Percentiles rank a stretch among this genome's conserved stretches.
These are phyloP conservation scores for Xylariaceae sp. DNA, from an alignment of 2,329 filamentous ascomycete genomes.

Conservation along the genomic window DNA sequence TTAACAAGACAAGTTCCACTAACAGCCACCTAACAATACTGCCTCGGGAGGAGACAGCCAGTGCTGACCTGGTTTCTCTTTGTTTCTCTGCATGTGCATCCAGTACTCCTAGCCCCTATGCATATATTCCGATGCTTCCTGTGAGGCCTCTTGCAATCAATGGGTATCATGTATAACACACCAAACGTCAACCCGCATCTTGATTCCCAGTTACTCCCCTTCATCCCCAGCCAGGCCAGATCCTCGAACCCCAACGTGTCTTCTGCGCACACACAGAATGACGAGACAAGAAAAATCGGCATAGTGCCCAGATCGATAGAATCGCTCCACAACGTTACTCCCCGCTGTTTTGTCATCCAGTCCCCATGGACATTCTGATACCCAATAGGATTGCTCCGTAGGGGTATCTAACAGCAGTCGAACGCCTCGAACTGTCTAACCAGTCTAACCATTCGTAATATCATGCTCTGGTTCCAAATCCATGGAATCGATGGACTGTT, in stretches of 20 bases:
- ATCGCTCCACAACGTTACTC: neutral
- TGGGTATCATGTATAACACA: slow-evolving; percentile 18
- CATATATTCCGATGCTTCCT: neutral
- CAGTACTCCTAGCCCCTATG: neutral
- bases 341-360: neutral
- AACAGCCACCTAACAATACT: no score
- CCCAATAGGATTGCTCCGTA: neutral
- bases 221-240: neutral
- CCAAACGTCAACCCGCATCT: neutral
- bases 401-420: neutral
- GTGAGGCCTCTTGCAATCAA: slow-evolving; percentile 1
- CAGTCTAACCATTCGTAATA: slow-evolving; percentile 2
- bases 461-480: slow-evolving; percentile 34
- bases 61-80: neutral
- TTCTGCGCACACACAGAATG: neutral
- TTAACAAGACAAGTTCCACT: no score
- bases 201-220: neutral
- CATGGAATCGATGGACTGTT: slow-evolving; percentile 30
- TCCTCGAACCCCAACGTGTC: neutral
- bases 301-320: neutral
- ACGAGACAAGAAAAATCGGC: neutral
- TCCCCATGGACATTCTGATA: neutral
- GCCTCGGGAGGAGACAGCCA: neutral
- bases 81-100: neutral
- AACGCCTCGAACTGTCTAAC: neutral